These are phyloP conservation scores for Dentipellis sp. DNA, from an alignment of 768 basidiomycete species.

Conservation along the genomic window DNA sequence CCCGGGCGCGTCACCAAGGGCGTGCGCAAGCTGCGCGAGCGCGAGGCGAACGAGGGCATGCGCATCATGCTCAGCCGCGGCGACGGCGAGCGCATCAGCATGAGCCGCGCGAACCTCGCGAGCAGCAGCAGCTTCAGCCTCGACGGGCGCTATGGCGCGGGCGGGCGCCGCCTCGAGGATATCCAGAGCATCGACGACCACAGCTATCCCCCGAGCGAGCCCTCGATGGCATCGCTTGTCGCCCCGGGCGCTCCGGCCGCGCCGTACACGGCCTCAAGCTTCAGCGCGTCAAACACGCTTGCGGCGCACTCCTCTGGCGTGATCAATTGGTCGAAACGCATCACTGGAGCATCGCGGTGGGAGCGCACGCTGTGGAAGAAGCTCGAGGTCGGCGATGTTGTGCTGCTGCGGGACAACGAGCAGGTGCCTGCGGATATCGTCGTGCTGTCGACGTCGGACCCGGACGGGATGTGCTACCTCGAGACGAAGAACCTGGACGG, in stretches of 20 bases:
- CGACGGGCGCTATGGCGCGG: conserved; percentile 3
- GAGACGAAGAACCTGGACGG: conserved; percentile 99
- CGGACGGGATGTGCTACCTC: conserved; percentile 87
- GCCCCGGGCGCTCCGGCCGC: conserved; percentile 1
- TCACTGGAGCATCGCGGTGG: conserved; percentile 73
- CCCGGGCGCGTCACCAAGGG: conserved; percentile 79
- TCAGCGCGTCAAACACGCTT: conserved; percentile 2
- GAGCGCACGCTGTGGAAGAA: conserved; percentile 98
- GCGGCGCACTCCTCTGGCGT: conserved; percentile 40
- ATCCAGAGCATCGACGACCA: conserved; percentile 23
- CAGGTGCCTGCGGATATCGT: conserved; percentile 96
- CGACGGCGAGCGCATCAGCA: conserved; percentile 16
- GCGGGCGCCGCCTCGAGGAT: conserved; percentile 20
- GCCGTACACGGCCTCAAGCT: not conserved
- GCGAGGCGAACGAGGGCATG: conserved; percentile 61
- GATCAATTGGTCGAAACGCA: conserved; percentile 67
- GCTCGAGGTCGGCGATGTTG: conserved; percentile 93
- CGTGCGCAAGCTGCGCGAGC: conserved; percentile 74
- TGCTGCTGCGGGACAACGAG: conserved; percentile 85
- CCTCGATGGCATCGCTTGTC: conserved; percentile 8
- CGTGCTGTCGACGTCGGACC: conserved; percentile 85
- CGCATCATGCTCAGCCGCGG: conserved; percentile 49
- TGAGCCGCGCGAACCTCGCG: conserved; percentile 29
- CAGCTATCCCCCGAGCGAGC: conserved; percentile 17
- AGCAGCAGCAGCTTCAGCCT: conserved; percentile 17